Percentiles rank a stretch among this genome's conserved stretches.
Evolutionary conservation across 805 yeast genomes (phyloP).

Genomic region (Candida ficus): DNA sequence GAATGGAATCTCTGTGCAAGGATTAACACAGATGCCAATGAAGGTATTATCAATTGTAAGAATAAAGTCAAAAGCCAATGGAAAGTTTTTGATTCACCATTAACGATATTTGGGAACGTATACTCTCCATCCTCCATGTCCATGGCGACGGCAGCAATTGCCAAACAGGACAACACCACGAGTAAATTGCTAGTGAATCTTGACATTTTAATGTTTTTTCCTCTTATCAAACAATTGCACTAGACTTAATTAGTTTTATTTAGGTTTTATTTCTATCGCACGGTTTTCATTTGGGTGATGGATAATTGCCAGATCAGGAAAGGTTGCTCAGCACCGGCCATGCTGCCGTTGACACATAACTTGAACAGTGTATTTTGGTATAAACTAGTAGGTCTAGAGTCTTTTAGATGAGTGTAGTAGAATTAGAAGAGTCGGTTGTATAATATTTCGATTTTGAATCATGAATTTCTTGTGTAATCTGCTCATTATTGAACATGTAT

Average conservation of each 20-base stretch:
- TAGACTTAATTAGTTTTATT: no score
- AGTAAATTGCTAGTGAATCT: neutral
- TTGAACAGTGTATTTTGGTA: no score
- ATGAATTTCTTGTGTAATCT: no score
- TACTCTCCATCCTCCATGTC: constrained; percentile 29
- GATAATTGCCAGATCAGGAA: no score
- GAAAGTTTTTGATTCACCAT: constrained; percentile 49
- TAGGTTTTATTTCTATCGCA: no score
- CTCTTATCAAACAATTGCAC: neutral
- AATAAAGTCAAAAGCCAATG: constrained; percentile 58
- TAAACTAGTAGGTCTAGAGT: no score
- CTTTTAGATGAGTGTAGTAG: no score
- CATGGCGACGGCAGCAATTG: constrained; percentile 12
- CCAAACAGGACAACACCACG: neutral
- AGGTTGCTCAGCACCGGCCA: no score
- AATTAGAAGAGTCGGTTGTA: no score
- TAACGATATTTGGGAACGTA: constrained; percentile 33
- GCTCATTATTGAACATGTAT: neutral
- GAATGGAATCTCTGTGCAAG: constrained; percentile 46
- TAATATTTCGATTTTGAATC: no score
- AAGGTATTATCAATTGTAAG: constrained; percentile 48
- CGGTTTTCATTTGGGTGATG: no score
- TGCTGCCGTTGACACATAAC: no score
- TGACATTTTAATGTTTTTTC: neutral
- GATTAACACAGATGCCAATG: constrained; percentile 48